These are phyloP conservation scores for Trifolium dubium DNA, from an alignment of 306 rosid species.

Conservation along the genomic window DNA sequence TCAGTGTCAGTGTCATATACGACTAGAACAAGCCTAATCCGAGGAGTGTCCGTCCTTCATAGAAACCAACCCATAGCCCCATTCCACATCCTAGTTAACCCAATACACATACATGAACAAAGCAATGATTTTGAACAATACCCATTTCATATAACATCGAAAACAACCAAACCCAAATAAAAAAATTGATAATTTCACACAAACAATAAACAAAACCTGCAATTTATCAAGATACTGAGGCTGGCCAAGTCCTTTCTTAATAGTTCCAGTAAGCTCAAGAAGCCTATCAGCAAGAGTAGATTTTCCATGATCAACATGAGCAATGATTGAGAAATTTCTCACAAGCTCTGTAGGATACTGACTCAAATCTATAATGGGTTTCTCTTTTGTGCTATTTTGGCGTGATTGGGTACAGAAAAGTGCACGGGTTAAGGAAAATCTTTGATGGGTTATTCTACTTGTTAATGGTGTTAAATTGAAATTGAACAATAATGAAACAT, in stretches of 20 bases:
- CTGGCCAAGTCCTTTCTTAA: slow-evolving; percentile 90
- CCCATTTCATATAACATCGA: slow-evolving; percentile 18
- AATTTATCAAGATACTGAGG: slow-evolving; percentile 88
- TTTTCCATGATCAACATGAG: slow-evolving; percentile 85
- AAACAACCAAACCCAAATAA: slow-evolving; percentile 10
- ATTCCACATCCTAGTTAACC: slow-evolving; percentile 15
- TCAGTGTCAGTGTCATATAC: neutral
- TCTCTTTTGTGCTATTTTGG: slow-evolving; percentile 54
- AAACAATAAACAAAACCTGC: slow-evolving; percentile 55
- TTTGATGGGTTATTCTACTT: slow-evolving; percentile 35
- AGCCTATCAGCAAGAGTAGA: slow-evolving; percentile 88
- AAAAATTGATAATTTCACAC: neutral
- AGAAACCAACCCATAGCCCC: neutral
- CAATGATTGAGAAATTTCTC: slow-evolving; percentile 84
- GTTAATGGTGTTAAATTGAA: slow-evolving; percentile 32
- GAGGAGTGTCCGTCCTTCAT: neutral
- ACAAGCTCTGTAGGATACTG: slow-evolving; percentile 72
- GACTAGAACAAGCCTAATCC: neutral
- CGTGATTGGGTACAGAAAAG: slow-evolving; percentile 65
- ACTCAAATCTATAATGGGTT: slow-evolving; percentile 58
- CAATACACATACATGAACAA: slow-evolving; percentile 4
- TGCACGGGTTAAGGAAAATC: slow-evolving; percentile 48
- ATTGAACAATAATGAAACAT: slow-evolving; percentile 36
- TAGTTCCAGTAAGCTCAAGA: slow-evolving; percentile 91
- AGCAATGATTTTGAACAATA: slow-evolving; percentile 15